These are phyloP conservation scores for Sclerotinia subarctica DNA, from an alignment of 2,329 filamentous ascomycete species.

Conservation along the genomic window DNA sequence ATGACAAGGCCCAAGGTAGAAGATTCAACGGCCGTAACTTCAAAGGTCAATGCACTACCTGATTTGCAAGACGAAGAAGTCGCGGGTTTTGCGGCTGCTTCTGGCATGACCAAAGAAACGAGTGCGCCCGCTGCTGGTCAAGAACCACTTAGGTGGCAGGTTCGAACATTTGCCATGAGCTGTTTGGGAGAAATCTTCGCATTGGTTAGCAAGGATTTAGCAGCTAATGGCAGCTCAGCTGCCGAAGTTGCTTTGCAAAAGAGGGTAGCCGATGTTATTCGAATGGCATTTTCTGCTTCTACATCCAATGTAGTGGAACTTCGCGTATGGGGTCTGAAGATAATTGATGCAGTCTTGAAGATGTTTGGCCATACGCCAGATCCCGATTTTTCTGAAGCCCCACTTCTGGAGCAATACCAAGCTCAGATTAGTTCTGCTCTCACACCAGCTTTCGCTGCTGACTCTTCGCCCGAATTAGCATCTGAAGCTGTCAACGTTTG, in stretches of 20 bases:
- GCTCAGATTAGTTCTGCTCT: constrained; percentile 96
- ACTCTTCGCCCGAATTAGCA: constrained; percentile 93
- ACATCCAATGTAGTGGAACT: constrained; percentile 90
- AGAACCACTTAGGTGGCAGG: constrained; percentile 92
- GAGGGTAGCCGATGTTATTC: constrained; percentile 85
- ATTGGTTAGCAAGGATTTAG: constrained; percentile 74
- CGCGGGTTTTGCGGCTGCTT: constrained; percentile 81
- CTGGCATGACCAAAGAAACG: constrained; percentile 58
- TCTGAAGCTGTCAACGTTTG: constrained; percentile 97
- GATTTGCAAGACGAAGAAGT: constrained; percentile 96
- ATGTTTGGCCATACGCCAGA: constrained; percentile 95
- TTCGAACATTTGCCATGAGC: constrained; percentile 88
- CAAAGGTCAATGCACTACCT: constrained; percentile 54
- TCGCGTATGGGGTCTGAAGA: constrained; percentile 85
- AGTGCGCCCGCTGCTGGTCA: constrained; percentile 59
- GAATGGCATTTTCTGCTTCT: constrained; percentile 95
- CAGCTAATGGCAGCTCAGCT: constrained; percentile 72
- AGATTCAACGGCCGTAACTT: constrained; percentile 45
- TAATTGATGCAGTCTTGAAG: constrained; percentile 89
- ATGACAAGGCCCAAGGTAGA: constrained; percentile 73
- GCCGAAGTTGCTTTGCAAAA: constrained; percentile 77
- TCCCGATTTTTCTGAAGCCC: constrained; percentile 96
- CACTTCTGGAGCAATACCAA: constrained; percentile 95
- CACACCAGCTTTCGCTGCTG: constrained; percentile 91
- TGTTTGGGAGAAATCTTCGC: constrained; percentile 80